A percentile compares a stretch with the other conserved stretches of the same genome.
phyloP scores from a whole-genome alignment of 2,329 filamentous ascomycete species.

The Mollisiaceae sp. region DNA sequence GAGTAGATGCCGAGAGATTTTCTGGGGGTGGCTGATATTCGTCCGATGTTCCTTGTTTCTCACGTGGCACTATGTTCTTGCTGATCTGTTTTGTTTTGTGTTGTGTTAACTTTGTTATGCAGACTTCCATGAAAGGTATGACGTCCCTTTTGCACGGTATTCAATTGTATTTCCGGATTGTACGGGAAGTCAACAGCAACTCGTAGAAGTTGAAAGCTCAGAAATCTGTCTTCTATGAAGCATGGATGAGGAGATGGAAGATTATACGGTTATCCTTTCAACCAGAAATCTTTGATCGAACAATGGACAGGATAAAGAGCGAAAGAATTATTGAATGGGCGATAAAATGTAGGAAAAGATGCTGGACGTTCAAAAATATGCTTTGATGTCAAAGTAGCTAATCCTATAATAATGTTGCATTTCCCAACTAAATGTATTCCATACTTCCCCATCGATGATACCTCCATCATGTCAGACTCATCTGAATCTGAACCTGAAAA shows the following conservation, averaged over 20 bases:
- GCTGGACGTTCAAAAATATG: too few species aligned
- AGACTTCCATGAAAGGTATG: neutral
- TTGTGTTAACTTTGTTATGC: neutral
- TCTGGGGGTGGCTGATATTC: neutral
- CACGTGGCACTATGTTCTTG: neutral
- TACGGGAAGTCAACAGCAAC: neutral
- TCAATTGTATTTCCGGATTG: neutral
- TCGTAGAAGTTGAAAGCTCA: neutral
- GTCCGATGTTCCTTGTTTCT: neutral
- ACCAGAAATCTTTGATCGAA: too few species aligned
- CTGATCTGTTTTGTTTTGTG: neutral
- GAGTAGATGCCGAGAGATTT: neutral
- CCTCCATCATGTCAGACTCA: neutral
- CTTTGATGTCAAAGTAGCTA: too few species aligned
- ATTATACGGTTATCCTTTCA: too few species aligned
- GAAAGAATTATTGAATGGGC: too few species aligned
- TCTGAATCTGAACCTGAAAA: neutral
- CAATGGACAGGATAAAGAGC: too few species aligned
- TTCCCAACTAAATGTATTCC: too few species aligned
- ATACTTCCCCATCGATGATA: neutral
- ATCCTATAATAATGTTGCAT: too few species aligned
- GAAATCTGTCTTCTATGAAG: too few species aligned
- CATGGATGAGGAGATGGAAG: too few species aligned
- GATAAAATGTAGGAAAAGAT: too few species aligned
- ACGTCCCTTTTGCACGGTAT: neutral